Percentiles rank a stretch among this genome's conserved stretches.
Conservation (phyloP, 1,284 basidiomycete genomes). For the Violaceomyces palustris region DNA sequence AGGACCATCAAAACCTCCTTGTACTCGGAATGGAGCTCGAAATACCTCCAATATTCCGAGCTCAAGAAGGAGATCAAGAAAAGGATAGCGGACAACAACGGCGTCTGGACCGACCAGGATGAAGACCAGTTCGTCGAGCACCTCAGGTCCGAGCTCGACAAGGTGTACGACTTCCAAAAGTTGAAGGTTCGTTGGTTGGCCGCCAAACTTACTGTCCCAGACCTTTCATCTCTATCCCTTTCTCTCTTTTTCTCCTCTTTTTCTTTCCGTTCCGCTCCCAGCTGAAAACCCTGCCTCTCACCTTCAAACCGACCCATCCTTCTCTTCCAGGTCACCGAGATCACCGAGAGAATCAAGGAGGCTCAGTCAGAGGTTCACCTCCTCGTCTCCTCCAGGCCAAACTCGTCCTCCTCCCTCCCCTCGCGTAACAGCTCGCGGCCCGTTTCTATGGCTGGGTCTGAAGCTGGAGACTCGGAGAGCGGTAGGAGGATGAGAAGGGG, state of each 20-base stretch:
- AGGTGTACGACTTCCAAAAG: slow-evolving; percentile 92
- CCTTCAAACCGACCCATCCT: not conserved
- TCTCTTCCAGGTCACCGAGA: slow-evolving; percentile 34
- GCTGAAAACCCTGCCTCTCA: too few relatives aligned
- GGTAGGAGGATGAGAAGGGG: not conserved
- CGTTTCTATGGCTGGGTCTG: slow-evolving; percentile 20
- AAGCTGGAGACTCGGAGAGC: slow-evolving; percentile 5
- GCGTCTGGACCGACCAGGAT: slow-evolving; percentile 50
- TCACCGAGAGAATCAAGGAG: slow-evolving; percentile 49
- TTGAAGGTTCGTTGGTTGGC: slow-evolving; percentile 61
- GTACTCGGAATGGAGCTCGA: slow-evolving; percentile 51
- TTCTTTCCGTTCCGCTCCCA: not conserved
- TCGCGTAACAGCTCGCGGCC: slow-evolving; percentile 16
- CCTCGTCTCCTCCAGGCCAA: slow-evolving; percentile 42
- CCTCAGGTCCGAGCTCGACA: slow-evolving; percentile 83
- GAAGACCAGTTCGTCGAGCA: slow-evolving; percentile 50
- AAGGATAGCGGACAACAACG: slow-evolving; percentile 45
- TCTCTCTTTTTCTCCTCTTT: not conserved
- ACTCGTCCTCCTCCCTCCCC: slow-evolving; percentile 34
- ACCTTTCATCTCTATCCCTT: not conserved
- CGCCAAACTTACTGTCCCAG: not conserved
- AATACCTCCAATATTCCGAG: slow-evolving; percentile 52
- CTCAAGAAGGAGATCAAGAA: slow-evolving; percentile 53
- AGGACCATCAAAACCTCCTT: slow-evolving; percentile 52
- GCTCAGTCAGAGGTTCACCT: slow-evolving; percentile 50